A percentile compares a stretch with the other conserved stretches of the same genome.
Conservation (phyloP, 257 asterid species). For the Solanum pinnatisectum region DNA sequence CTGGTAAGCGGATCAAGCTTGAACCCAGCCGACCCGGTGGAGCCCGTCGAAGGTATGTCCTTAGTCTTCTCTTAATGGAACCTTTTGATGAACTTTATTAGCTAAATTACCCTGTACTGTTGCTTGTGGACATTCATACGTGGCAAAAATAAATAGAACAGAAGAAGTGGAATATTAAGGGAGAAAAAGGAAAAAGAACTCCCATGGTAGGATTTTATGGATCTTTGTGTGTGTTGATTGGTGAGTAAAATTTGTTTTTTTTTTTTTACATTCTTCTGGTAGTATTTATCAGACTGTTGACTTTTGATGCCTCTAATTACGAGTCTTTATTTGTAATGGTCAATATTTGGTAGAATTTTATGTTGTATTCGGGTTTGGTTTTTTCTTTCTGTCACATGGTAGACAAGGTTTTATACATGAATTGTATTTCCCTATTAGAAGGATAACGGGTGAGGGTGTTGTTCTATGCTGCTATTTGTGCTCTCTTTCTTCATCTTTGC, state of each 20-base stretch:
- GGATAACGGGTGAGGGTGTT: neutral
- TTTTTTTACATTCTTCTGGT: neutral
- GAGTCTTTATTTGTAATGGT: neutral
- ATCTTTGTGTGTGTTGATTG: neutral
- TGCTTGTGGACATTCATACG: neutral
- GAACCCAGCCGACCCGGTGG: slow-evolving; percentile 99
- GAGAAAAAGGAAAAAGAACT: neutral
- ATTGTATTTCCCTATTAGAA: neutral
- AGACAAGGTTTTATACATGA: neutral
- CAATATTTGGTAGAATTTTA: neutral
- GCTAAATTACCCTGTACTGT: neutral
- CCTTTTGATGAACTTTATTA: neutral
- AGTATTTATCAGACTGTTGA: neutral
- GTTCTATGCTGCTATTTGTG: neutral
- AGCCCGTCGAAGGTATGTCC: slow-evolving; percentile 72
- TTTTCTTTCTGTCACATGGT: neutral
- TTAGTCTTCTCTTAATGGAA: neutral
- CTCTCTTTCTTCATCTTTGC: neutral
- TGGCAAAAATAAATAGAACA: neutral
- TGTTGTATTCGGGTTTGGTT: neutral
- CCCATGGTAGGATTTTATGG: neutral
- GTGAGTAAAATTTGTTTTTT: neutral
- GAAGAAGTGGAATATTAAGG: neutral
- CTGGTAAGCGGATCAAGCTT: slow-evolving; percentile 89
- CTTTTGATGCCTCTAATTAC: neutral